A percentile compares a stretch with the other conserved stretches of the same genome.
Conservation (phyloP, 148 eudicot species). For the Nyssa sinensis region DNA sequence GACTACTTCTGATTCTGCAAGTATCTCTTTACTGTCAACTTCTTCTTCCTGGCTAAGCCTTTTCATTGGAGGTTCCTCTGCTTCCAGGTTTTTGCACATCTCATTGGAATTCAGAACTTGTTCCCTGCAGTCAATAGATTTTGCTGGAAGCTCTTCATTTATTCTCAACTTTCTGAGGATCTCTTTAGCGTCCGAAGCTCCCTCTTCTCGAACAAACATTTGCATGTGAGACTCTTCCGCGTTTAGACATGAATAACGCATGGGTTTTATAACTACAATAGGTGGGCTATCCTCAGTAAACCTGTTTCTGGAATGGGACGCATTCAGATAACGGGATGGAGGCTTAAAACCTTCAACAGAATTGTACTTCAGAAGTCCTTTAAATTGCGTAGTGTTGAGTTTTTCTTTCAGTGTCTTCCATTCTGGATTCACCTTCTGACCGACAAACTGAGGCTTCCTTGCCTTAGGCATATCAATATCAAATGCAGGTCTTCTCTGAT, state of each 20-base stretch:
- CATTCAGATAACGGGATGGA: slow-evolving; percentile 18
- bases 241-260: slow-evolving; percentile 21
- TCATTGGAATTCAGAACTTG: slow-evolving; percentile 24
- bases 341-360: slow-evolving; percentile 11
- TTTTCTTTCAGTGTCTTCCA: slow-evolving; percentile 49
- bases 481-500: slow-evolving; percentile 38
- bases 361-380: slow-evolving; percentile 43
- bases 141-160: slow-evolving; percentile 25
- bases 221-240: slow-evolving; percentile 21
- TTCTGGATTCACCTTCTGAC: slow-evolving; percentile 32
- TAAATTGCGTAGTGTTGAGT: slow-evolving; percentile 48
- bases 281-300: slow-evolving; percentile 42
- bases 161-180: slow-evolving; percentile 15
- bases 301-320: slow-evolving; percentile 7
- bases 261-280: slow-evolving; percentile 67
- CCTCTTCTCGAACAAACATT: slow-evolving; percentile 18
- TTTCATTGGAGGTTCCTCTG: slow-evolving; percentile 14
- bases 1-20: slow-evolving; percentile 14
- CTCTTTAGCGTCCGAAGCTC: slow-evolving; percentile 14
- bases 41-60: slow-evolving; percentile 17
- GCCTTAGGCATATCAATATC: slow-evolving; percentile 51
- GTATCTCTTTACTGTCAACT: slow-evolving; percentile 7
- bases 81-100: slow-evolving; percentile 22
- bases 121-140: not conserved
- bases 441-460: slow-evolving; percentile 35